phyloP scores from a whole-genome alignment of 805 yeast species.

The Teunomyces barrocoloradensis region DNA sequence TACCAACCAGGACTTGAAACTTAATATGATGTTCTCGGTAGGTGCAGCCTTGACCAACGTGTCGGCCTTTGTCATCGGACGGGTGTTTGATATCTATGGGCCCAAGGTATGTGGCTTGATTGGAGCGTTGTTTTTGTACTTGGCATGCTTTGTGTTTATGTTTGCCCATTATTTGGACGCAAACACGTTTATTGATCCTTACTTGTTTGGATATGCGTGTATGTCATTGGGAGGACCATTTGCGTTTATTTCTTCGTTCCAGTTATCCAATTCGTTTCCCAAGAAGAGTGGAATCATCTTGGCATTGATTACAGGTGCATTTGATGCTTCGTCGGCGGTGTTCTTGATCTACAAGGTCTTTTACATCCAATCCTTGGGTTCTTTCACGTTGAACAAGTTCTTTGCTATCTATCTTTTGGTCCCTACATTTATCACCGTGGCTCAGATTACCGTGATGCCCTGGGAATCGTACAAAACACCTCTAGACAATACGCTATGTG shows the following conservation, averaged over 20 bases:
- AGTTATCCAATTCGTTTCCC: constrained; percentile 57
- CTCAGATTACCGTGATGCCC: constrained; percentile 49
- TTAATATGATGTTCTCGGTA: constrained; percentile 57
- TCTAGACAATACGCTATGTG: constrained; percentile 14
- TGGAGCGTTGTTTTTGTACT: constrained; percentile 46
- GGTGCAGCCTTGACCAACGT: constrained; percentile 57
- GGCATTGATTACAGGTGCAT: constrained; percentile 57
- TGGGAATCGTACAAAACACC: constrained; percentile 46
- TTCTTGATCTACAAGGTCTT: constrained; percentile 46
- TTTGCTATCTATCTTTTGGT: constrained; percentile 48
- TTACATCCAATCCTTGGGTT: constrained; percentile 29
- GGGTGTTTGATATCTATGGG: constrained; percentile 48
- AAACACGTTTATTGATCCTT: constrained; percentile 44
- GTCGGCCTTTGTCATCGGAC: constrained; percentile 51
- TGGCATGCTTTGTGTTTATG: constrained; percentile 48
- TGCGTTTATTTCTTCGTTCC: constrained; percentile 54
- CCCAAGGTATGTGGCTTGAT: constrained; percentile 53
- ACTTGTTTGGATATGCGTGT: constrained; percentile 47
- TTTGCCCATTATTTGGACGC: constrained; percentile 27
- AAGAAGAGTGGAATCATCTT: constrained; percentile 49
- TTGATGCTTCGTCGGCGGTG: constrained; percentile 57
- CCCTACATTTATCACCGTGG: constrained; percentile 48
- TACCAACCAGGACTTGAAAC: constrained; percentile 50
- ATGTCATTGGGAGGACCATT: constrained; percentile 62
- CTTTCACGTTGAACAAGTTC: constrained; percentile 42